These are phyloP conservation scores for Cicer pinnatifidum DNA, from an alignment of 306 rosid species.

Conservation along the genomic window DNA sequence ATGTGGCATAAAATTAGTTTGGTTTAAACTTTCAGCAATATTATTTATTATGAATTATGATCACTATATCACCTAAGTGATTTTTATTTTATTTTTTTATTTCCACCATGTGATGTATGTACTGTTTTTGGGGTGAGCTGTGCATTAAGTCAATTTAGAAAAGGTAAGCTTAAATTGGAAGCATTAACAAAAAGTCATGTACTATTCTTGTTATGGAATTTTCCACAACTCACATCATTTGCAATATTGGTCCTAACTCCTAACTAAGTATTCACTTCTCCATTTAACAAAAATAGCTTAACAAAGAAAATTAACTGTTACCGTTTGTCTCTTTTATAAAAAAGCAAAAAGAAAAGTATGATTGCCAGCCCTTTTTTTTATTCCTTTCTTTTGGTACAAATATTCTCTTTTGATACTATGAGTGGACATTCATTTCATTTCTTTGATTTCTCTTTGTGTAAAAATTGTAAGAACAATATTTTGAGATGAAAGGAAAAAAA, in stretches of 20 bases:
- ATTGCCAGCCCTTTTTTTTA: slow-evolving; percentile 2
- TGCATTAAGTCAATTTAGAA: neutral
- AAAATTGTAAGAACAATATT: neutral
- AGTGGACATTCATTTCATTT: slow-evolving; percentile 6
- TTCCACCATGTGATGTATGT: neutral
- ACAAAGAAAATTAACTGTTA: neutral
- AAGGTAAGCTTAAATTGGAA: slow-evolving; percentile 1
- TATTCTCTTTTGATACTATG: slow-evolving; percentile 34
- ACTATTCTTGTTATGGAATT: slow-evolving; percentile 20
- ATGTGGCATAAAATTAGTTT: slow-evolving; percentile 21
- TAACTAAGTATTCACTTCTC: slow-evolving; percentile 19
- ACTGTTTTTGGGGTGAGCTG: neutral
- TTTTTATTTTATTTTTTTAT: neutral
- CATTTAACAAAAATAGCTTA: slow-evolving; percentile 1
- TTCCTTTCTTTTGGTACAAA: slow-evolving; percentile 50
- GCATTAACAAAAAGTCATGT: slow-evolving; percentile 20
- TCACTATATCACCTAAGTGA: neutral
- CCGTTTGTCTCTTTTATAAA: slow-evolving; percentile 8
- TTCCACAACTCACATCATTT: neutral
- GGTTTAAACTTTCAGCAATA: neutral
- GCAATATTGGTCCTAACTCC: neutral
- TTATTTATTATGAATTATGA: slow-evolving; percentile 6
- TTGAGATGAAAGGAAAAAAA: neutral
- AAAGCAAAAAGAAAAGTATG: neutral
- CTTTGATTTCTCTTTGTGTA: neutral